Percentiles rank a stretch among this genome's conserved stretches.
Conservation (phyloP, 768 basidiomycete genomes). For the Gelatoporia subvermispora region DNA sequence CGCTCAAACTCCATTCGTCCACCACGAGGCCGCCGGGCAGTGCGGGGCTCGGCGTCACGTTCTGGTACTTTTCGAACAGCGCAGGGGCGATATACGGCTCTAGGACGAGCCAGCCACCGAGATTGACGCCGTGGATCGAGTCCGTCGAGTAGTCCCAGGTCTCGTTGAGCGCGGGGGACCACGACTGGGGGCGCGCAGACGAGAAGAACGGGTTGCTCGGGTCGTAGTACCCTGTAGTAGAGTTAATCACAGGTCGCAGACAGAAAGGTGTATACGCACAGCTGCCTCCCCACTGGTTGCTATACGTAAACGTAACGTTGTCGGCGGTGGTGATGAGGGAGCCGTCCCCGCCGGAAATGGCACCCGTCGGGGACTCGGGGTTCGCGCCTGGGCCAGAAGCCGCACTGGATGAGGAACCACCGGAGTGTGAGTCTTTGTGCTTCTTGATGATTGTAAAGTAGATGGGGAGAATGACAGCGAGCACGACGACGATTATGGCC, state of each 20-base stretch:
- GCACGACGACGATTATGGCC: slow-evolving; percentile 20
- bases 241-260: slow-evolving; percentile 3
- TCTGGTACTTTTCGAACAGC: slow-evolving; percentile 58
- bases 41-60: slow-evolving; percentile 15
- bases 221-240: slow-evolving; percentile 54
- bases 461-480: slow-evolving; percentile 23
- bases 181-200: slow-evolving; percentile 70
- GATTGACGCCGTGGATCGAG: slow-evolving; percentile 62
- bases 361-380: slow-evolving; percentile 21
- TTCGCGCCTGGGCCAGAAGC: slow-evolving; percentile 4
- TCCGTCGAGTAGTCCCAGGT: slow-evolving; percentile 69
- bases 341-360: slow-evolving; percentile 61
- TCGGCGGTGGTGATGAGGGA: slow-evolving; percentile 55
- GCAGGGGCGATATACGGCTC: slow-evolving; percentile 78
- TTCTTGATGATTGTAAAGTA: slow-evolving; percentile 19
- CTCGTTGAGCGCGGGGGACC: slow-evolving; percentile 76
- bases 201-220: slow-evolving; percentile 75
- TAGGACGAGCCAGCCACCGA: slow-evolving; percentile 73
- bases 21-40: slow-evolving; percentile 26
- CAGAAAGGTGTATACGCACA: slow-evolving; percentile 37
- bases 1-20: slow-evolving; percentile 73
- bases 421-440: not conserved
- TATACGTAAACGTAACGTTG: slow-evolving; percentile 70
- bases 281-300: slow-evolving; percentile 69
- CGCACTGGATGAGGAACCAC: not conserved